Evolutionary conservation across 2,329 filamentous ascomycete species (phyloP).

Genomic region (Pestalotiopsis sp.): DNA sequence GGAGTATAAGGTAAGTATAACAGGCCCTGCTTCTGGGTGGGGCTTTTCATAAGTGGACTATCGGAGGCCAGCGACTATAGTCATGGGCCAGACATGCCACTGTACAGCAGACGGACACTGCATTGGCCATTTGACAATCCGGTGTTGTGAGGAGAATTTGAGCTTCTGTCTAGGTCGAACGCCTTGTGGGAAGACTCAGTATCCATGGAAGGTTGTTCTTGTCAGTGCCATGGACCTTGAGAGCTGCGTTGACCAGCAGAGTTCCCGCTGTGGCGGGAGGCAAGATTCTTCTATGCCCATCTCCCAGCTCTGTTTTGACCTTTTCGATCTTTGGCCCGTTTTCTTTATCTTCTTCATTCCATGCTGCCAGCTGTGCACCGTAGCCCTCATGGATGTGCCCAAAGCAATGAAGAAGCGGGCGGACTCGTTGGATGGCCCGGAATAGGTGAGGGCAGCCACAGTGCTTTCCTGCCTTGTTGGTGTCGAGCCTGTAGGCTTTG

Average conservation of each 20-base stretch:
- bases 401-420: conserved; percentile 61
- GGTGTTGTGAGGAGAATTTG: too few species aligned
- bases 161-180: not conserved
- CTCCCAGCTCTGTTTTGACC: not conserved
- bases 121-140: too few species aligned
- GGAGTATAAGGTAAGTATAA: too few species aligned
- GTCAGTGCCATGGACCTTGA: not conserved
- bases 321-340: not conserved
- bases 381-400: conserved; percentile 64
- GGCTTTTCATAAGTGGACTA: too few species aligned
- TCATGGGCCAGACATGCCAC: too few species aligned
- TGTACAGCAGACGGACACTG: too few species aligned
- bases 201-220: not conserved
- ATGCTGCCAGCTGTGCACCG: conserved; percentile 43
- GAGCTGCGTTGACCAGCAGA: not conserved
- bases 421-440: conserved; percentile 49
- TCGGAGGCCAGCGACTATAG: too few species aligned
- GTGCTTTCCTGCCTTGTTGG: conserved; percentile 18
- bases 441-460: conserved; percentile 57
- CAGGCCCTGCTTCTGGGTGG: too few species aligned
- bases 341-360: conserved; percentile 24
- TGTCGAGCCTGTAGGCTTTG: conserved; percentile 3
- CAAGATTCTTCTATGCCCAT: not conserved
- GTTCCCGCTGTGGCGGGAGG: not conserved
- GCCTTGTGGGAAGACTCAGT: not conserved